These are phyloP conservation scores for Boletus speciosus DNA, from an alignment of 768 basidiomycete species.

Conservation along the genomic window DNA sequence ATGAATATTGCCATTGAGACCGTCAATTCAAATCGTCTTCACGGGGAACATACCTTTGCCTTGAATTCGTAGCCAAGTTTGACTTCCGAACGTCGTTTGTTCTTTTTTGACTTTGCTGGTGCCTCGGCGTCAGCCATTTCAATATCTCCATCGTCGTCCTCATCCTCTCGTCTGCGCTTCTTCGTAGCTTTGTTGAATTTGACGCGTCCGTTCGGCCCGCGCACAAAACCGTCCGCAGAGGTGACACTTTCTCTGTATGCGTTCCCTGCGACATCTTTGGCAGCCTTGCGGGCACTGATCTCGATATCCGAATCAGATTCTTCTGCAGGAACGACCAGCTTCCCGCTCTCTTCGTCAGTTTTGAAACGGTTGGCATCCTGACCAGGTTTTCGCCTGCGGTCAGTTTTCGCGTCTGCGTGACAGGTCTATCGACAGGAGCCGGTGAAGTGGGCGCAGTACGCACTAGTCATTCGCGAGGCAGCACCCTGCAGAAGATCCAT, in stretches of 20 bases:
- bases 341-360: slow-evolving; percentile 78
- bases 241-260: slow-evolving; percentile 84
- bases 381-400: slow-evolving; percentile 70
- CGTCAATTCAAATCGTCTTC: background rate
- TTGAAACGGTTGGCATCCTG: slow-evolving; percentile 87
- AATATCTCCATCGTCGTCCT: slow-evolving; percentile 57
- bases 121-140: slow-evolving; percentile 75
- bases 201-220: slow-evolving; percentile 77
- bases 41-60: slow-evolving; percentile 68
- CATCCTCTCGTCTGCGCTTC: slow-evolving; percentile 75
- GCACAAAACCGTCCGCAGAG: slow-evolving; percentile 86
- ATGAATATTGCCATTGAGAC: slow-evolving; percentile 4
- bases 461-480: slow-evolving; percentile 66
- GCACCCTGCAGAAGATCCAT: slow-evolving; percentile 91
- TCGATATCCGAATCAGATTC: slow-evolving; percentile 46
- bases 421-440: slow-evolving; percentile 2
- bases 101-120: slow-evolving; percentile 40
- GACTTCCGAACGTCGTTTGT: slow-evolving; percentile 50
- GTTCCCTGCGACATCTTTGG: slow-evolving; percentile 58
- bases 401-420: slow-evolving; percentile 40
- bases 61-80: slow-evolving; percentile 87
- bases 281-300: slow-evolving; percentile 37
- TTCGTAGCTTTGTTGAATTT: slow-evolving; percentile 98
- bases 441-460: slow-evolving; percentile 24
- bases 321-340: slow-evolving; percentile 69